Conservation (phyloP, 495 filamentous ascomycete species). For the Hypoxylon trugodes region DNA sequence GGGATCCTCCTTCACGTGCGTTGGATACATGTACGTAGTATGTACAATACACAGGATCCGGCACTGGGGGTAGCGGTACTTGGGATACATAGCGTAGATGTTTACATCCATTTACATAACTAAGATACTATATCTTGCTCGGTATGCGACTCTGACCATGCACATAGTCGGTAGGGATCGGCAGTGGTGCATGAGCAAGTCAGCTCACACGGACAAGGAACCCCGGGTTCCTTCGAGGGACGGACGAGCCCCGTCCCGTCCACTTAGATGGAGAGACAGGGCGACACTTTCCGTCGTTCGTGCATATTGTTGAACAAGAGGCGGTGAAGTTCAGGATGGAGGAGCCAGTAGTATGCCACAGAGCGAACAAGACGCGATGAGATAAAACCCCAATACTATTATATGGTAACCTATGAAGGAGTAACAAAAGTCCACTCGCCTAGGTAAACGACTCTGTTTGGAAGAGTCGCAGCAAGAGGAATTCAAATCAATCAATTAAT, state of each 20-base stretch:
- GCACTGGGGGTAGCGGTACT: constrained; percentile 19
- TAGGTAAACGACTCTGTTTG: background rate
- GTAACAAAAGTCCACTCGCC: constrained; percentile 12
- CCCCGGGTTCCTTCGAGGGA: constrained; percentile 34
- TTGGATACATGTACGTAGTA: constrained; percentile 1
- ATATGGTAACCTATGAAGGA: constrained; percentile 14
- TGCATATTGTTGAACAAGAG: constrained; percentile 32
- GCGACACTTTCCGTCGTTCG: constrained; percentile 15
- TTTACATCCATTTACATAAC: background rate
- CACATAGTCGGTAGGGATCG: constrained; percentile 41
- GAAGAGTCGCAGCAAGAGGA: background rate
- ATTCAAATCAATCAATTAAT: background rate
- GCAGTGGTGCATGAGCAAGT: constrained; percentile 41
- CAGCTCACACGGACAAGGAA: constrained; percentile 38
- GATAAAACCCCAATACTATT: background rate
- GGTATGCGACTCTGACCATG: constrained; percentile 40
- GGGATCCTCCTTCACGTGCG: constrained; percentile 34
- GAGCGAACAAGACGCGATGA: background rate
- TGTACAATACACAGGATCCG: constrained; percentile 15
- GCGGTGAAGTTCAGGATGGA: constrained; percentile 26
- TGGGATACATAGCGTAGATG: constrained; percentile 15
- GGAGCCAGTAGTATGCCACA: constrained; percentile 17
- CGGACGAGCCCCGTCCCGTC: constrained; percentile 33
- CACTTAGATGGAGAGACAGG: constrained; percentile 14
- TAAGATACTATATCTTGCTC: constrained; percentile 1